Percentiles rank a stretch among this genome's conserved stretches.
phyloP scores from a whole-genome alignment of 148 eudicot genomes.

The Nepenthes mirabilis region DNA sequence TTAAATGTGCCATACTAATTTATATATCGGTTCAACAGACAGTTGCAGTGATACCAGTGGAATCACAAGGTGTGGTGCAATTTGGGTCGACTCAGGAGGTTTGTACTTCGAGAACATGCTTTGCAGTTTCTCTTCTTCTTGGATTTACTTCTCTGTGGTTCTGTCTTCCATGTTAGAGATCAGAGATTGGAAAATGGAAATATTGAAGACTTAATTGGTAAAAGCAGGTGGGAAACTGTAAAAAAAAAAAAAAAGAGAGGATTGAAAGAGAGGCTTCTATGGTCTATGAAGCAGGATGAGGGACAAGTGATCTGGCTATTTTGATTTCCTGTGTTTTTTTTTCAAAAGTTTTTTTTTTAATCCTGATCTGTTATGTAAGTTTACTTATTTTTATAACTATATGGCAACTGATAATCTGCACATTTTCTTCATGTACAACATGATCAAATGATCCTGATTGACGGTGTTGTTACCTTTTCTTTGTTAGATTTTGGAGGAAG shows the following conservation, averaged over 20 bases:
- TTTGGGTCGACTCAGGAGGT: conserved; percentile 82
- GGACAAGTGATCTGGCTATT: no score
- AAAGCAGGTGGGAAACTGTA: no score
- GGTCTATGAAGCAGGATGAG: no score
- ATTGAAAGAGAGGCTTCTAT: no score
- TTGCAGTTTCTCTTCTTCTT: no score
- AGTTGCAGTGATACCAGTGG: conserved; percentile 57
- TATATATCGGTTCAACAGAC: conserved; percentile 38
- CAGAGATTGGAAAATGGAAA: no score
- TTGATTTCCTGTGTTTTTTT: not conserved
- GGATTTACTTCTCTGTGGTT: not conserved
- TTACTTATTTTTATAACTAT: no score
- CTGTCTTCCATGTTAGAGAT: not conserved
- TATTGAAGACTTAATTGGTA: no score
- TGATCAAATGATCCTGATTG: not conserved
- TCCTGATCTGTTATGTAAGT: no score
- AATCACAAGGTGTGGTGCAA: conserved; percentile 62
- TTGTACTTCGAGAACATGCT: conserved; percentile 4
- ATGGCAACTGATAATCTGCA: not conserved
- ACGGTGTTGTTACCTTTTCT: not conserved
- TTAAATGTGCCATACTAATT: not conserved
- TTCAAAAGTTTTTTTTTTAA: no score
- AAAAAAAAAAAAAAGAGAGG: no score
- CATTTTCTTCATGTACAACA: not conserved
- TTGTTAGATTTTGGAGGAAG: conserved; percentile 40